phyloP scores from a whole-genome alignment of 208 protist genomes.

The Giardia muris region DNA sequence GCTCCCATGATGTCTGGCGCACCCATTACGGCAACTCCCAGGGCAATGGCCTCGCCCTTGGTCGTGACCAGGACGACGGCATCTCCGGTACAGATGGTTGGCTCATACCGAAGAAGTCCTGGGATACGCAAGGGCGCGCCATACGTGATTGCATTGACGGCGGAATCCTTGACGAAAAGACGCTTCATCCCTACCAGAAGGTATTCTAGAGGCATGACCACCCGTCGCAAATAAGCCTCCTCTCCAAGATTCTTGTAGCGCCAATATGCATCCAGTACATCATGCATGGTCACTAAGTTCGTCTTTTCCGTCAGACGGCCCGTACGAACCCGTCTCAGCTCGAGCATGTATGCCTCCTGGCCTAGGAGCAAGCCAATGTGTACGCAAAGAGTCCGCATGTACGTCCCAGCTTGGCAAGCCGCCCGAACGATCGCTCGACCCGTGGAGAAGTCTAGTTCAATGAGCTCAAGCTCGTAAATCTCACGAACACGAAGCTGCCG shows the following conservation, averaged over 20 bases:
- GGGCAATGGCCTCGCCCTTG: conserved; percentile 94
- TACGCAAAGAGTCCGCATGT: conserved; percentile 97
- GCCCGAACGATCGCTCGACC: conserved; percentile 89
- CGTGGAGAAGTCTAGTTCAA: conserved; percentile 89
- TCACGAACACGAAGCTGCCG: conserved; percentile 88
- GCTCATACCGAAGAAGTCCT: conserved; percentile 83
- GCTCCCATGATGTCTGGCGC: conserved; percentile 77
- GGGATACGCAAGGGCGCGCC: conserved; percentile 93
- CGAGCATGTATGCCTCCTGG: conserved; percentile 91
- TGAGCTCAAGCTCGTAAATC: conserved; percentile 89
- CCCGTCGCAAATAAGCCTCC: conserved; percentile 78
- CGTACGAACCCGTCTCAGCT: conserved; percentile 87
- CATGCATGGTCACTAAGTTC: conserved; percentile 94
- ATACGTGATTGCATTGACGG: conserved; percentile 96
- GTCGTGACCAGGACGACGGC: conserved; percentile 93
- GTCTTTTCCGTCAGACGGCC: conserved; percentile 69
- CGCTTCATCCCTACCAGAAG: conserved; percentile 87
- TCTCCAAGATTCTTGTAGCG: conserved; percentile 83
- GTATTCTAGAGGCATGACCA: conserved; percentile 87
- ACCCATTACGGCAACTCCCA: conserved; percentile 93
- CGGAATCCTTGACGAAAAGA: conserved; percentile 93
- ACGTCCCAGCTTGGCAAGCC: conserved; percentile 96
- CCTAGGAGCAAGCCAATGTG: conserved; percentile 94
- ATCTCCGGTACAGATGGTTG: conserved; percentile 79
- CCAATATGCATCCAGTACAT: conserved; percentile 94